Conservation (phyloP, 768 basidiomycete genomes). For the Mrakia blollopis region DNA sequence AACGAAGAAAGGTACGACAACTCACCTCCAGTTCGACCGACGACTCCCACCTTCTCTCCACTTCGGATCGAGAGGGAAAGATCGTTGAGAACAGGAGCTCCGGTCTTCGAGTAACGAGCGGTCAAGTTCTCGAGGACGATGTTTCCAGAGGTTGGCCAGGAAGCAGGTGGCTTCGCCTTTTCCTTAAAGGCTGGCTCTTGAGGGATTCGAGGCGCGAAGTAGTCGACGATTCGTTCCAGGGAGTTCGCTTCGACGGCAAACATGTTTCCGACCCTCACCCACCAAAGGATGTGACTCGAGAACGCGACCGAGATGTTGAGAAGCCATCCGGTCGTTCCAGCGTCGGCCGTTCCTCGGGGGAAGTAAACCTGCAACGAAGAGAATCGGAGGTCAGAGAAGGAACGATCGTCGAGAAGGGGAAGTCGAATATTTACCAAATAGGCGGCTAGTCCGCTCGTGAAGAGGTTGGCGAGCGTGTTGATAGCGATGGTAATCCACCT, state of each 20-base stretch:
- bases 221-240: constrained; percentile 47
- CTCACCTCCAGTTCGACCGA: constrained; percentile 59
- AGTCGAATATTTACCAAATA: constrained; percentile 53
- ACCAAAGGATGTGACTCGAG: constrained; percentile 39
- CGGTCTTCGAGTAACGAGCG: constrained; percentile 55
- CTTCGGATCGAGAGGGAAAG: constrained; percentile 56
- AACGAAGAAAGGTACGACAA: constrained; percentile 46
- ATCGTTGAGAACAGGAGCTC: constrained; percentile 59
- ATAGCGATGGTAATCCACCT: constrained; percentile 50
- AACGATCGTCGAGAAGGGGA: not conserved
- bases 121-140: constrained; percentile 53
- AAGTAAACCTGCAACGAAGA: constrained; percentile 41
- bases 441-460: constrained; percentile 54
- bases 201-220: constrained; percentile 50
- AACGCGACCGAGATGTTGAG: constrained; percentile 43
- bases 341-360: constrained; percentile 36
- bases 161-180: constrained; percentile 54
- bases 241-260: constrained; percentile 41
- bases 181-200: constrained; percentile 51
- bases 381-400: no score
- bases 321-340: constrained; percentile 43
- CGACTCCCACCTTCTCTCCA: constrained; percentile 60
- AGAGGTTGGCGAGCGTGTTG: constrained; percentile 58
- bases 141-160: constrained; percentile 60
- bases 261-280: constrained; percentile 41